Percentiles rank a stretch among this genome's conserved stretches.
Evolutionary conservation across 352 stramenopile genomes (phyloP).

Genomic region (Globisporangium irregulare): DNA sequence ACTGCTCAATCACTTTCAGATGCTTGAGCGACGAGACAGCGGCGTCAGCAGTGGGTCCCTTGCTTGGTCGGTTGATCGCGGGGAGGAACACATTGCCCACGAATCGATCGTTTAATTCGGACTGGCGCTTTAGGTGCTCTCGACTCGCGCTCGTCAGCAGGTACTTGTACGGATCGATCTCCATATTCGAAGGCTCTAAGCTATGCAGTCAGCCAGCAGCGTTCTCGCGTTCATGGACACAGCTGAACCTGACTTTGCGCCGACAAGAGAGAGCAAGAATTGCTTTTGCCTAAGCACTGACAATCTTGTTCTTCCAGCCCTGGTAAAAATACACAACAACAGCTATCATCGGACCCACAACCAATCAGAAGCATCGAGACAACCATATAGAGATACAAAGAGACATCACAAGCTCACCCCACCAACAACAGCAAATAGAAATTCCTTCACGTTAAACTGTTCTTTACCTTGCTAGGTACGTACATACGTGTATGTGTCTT

Average conservation of each 20-base stretch:
- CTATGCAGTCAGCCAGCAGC: constrained; percentile 7
- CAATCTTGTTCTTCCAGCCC: not conserved
- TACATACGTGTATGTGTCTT: not conserved
- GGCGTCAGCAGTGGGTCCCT: constrained; percentile 4
- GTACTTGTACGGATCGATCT: constrained; percentile 41
- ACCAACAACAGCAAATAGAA: not conserved
- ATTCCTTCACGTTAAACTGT: not conserved
- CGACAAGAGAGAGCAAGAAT: not conserved
- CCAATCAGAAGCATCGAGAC: not conserved
- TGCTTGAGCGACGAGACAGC: constrained; percentile 42
- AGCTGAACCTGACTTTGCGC: not conserved
- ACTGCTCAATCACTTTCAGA: constrained; percentile 71
- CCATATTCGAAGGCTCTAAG: constrained; percentile 12
- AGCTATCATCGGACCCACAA: not conserved
- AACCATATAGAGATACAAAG: not conserved
- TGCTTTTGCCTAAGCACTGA: not conserved
- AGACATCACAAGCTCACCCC: not conserved
- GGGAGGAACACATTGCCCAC: constrained; percentile 68
- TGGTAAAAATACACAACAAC: constrained; percentile 7
- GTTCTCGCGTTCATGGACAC: not conserved
- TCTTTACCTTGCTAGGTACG: constrained; percentile 6
- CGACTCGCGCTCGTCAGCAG: constrained; percentile 44
- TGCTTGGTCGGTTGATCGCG: constrained; percentile 33
- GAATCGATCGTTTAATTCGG: constrained; percentile 38
- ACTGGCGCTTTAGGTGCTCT: constrained; percentile 40